Evolutionary conservation across 352 stramenopile genomes (phyloP), one percentile per base, ranked within the genome.

Genomic region (Pythium brassicae): DNA sequence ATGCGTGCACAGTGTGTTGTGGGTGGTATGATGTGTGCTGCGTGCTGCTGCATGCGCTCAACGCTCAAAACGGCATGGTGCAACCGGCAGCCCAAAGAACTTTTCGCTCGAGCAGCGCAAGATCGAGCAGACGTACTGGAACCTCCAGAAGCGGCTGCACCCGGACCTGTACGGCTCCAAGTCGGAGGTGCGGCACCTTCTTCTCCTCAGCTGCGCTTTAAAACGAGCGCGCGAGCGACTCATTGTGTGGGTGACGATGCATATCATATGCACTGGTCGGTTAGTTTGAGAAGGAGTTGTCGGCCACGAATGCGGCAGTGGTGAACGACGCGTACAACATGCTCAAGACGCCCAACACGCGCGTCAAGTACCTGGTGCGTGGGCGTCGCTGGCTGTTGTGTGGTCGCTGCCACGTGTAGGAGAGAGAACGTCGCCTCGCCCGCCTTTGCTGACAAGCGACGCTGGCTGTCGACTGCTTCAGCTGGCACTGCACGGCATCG

Each of bases 291-390:
- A 78, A 89, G 49, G 76, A 92, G 57, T 50, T 94, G 27, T 92
- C 84, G 29, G 70, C 83, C 0, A 73, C 78, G 54, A 94, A 94
- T 51, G 78, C 82, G 8, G 80, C 84, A 0, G 70, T 94, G 14
- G 74, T 94, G 45, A 94, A 94, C 44, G 79, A 89, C 61, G 84
- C 84, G 8, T 94, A 94, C 73, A 90, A 89, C 50, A 89, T 91
- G 71, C 73, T 94, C 49, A 94, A 94, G 66, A 84, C 69, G n/a
- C 84, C 84, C 19, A 92, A 86, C 60, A 92, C 68, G 19, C 84
- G 84, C 44, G 81, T 88, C 57, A 91, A 94, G 60, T 92, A 92
- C 47, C 67, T 94, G 61, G 84, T 94, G 55, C 27, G 71, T 39
- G 22, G 4, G 8, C 20, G 6, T 40, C 19, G 25, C 25, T 14